Conservation (phyloP, 805 yeast genomes). For the Lachancea mirantina region DNA sequence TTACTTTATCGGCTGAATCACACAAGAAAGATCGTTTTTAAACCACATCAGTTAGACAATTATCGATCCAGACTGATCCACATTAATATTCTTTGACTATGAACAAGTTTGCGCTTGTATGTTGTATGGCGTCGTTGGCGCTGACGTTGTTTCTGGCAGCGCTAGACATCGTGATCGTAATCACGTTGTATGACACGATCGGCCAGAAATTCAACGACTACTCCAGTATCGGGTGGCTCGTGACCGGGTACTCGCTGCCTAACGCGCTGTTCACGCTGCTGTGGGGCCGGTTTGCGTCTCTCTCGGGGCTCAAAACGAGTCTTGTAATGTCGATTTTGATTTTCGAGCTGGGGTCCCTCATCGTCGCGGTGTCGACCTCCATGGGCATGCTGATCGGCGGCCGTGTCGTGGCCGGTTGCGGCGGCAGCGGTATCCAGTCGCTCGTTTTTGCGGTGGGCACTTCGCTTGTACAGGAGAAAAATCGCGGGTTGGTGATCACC, state of each 20-base stretch:
- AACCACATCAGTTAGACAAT: background rate
- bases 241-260: conserved; percentile 48
- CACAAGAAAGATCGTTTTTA: background rate
- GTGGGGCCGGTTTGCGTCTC: conserved; percentile 53
- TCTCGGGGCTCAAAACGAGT: conserved; percentile 50
- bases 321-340: conserved; percentile 42
- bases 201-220: conserved; percentile 44
- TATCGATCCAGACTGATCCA: background rate
- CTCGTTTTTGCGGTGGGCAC: conserved; percentile 50
- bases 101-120: conserved; percentile 1
- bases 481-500: conserved; percentile 22
- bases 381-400: conserved; percentile 65
- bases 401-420: conserved; percentile 62
- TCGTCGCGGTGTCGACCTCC: conserved; percentile 46
- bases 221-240: conserved; percentile 51
- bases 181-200: conserved; percentile 43
- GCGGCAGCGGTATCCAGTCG: conserved; percentile 62
- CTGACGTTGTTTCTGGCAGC: conserved; percentile 35
- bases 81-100: background rate
- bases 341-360: conserved; percentile 56
- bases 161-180: conserved; percentile 53
- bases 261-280: conserved; percentile 46
- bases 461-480: conserved; percentile 19
- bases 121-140: conserved; percentile 16
- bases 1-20: too few species aligned